phyloP scores from a whole-genome alignment of 2,329 filamentous ascomycete species.

The Didymella exigua region DNA sequence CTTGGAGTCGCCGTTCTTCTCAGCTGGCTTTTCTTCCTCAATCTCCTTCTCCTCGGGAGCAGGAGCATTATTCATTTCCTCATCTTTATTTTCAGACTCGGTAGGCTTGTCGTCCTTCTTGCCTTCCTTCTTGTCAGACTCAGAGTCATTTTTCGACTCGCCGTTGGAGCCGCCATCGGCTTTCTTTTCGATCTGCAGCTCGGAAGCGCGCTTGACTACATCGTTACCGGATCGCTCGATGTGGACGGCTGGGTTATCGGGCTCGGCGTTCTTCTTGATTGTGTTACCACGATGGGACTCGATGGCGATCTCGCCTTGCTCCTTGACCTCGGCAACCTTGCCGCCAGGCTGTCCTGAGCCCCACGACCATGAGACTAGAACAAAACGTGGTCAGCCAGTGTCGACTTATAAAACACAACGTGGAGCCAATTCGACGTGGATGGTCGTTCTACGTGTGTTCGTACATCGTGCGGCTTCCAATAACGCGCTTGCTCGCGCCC shows the following conservation, averaged over 20 bases:
- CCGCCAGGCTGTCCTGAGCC: slow-evolving; percentile 61
- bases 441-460: slow-evolving; percentile 13
- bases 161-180: slow-evolving; percentile 45
- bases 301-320: slow-evolving; percentile 65
- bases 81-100: slow-evolving; percentile 47
- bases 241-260: slow-evolving; percentile 65
- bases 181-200: slow-evolving; percentile 62
- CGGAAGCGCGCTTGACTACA: slow-evolving; percentile 67
- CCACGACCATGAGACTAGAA: slow-evolving; percentile 69
- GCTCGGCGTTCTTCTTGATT: slow-evolving; percentile 66
- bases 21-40: slow-evolving; percentile 36
- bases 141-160: slow-evolving; percentile 32
- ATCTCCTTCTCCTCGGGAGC: slow-evolving; percentile 30
- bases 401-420: neutral
- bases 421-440: slow-evolving; percentile 20
- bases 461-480: neutral
- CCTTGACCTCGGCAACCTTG: slow-evolving; percentile 62
- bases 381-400: neutral
- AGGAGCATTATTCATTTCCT: slow-evolving; percentile 41
- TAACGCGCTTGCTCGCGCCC: slow-evolving; percentile 7
- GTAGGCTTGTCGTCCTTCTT: slow-evolving; percentile 31
- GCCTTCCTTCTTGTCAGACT: slow-evolving; percentile 42
- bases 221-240: slow-evolving; percentile 66
- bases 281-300: slow-evolving; percentile 67
- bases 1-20: slow-evolving; percentile 40